A percentile compares a stretch with the other conserved stretches of the same genome.
These are phyloP conservation scores for Solanum okadae DNA, from an alignment of 257 asterid species.

Conservation along the genomic window DNA sequence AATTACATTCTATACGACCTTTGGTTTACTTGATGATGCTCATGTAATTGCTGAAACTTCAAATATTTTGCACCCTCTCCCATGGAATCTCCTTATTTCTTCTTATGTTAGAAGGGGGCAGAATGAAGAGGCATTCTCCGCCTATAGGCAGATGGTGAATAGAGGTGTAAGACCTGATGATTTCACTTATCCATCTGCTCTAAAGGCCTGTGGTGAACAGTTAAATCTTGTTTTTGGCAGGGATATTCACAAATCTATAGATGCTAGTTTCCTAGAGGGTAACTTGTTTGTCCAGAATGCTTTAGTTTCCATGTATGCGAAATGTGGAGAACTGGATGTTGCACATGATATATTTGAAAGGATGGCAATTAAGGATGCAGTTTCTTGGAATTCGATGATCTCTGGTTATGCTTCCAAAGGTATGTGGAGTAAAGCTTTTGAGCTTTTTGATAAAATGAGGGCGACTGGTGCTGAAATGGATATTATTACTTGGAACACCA, in stretches of 20 bases:
- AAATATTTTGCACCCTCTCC: slow-evolving; percentile 40
- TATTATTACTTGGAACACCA: slow-evolving; percentile 61
- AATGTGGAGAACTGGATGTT: slow-evolving; percentile 56
- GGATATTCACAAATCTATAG: slow-evolving; percentile 49
- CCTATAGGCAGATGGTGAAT: slow-evolving; percentile 46
- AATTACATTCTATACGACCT: slow-evolving; percentile 41
- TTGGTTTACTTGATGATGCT: slow-evolving; percentile 39
- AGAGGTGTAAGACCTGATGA: slow-evolving; percentile 49
- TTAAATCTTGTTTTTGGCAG: slow-evolving; percentile 47
- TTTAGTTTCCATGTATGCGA: slow-evolving; percentile 74
- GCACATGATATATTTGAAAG: slow-evolving; percentile 53
- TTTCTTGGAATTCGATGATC: slow-evolving; percentile 81
- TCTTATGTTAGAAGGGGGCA: slow-evolving; percentile 45
- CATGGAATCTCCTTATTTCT: slow-evolving; percentile 75
- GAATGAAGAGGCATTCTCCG: slow-evolving; percentile 33
- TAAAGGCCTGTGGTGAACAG: slow-evolving; percentile 80
- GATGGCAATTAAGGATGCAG: slow-evolving; percentile 53
- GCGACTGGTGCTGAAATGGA: slow-evolving; percentile 26
- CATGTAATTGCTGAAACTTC: slow-evolving; percentile 33
- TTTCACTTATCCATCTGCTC: slow-evolving; percentile 71
- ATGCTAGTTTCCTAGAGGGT: slow-evolving; percentile 24
- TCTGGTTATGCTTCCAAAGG: slow-evolving; percentile 61
- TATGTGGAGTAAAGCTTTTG: slow-evolving; percentile 63
- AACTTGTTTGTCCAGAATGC: slow-evolving; percentile 80
- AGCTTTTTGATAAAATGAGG: slow-evolving; percentile 54